Conservation (phyloP, 306 rosid genomes). For the Cucumis cinereus region DNA sequence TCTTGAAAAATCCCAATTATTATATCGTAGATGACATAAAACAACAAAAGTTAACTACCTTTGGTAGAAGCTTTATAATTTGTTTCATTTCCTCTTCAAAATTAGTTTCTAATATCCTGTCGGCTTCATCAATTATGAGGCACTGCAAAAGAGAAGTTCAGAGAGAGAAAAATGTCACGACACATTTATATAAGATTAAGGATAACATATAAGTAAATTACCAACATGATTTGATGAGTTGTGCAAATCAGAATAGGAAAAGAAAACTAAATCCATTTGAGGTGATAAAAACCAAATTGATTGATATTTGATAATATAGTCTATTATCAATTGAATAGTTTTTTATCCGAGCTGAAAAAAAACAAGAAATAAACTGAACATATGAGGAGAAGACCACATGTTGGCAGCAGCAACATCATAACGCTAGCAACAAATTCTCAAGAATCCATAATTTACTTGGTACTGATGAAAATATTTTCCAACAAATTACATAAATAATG, state of each 20-base stretch:
- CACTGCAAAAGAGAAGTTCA: conserved; percentile 33
- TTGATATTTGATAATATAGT: neutral
- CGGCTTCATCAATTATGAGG: conserved; percentile 89
- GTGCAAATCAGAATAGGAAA: neutral
- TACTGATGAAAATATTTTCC: neutral
- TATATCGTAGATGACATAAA: neutral
- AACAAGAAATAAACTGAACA: neutral
- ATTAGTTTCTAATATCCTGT: conserved; percentile 87
- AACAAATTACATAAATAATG: neutral
- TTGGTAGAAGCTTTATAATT: conserved; percentile 64
- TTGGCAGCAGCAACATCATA: neutral
- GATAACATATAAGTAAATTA: neutral
- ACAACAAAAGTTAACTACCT: conserved; percentile 27
- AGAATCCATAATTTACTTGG: neutral
- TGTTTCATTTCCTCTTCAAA: conserved; percentile 97
- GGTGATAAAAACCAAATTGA: neutral
- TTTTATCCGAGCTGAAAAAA: neutral
- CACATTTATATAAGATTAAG: neutral
- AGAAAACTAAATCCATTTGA: neutral
- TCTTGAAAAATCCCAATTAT: neutral
- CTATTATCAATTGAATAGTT: neutral
- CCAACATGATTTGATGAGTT: neutral
- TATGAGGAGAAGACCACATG: neutral
- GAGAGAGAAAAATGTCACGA: neutral
- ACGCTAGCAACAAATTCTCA: neutral